Percentiles rank a stretch among this genome's conserved stretches.
Evolutionary conservation across 2,329 filamentous ascomycete genomes (phyloP).

Genomic region (Emmonsiellopsis sp.): DNA sequence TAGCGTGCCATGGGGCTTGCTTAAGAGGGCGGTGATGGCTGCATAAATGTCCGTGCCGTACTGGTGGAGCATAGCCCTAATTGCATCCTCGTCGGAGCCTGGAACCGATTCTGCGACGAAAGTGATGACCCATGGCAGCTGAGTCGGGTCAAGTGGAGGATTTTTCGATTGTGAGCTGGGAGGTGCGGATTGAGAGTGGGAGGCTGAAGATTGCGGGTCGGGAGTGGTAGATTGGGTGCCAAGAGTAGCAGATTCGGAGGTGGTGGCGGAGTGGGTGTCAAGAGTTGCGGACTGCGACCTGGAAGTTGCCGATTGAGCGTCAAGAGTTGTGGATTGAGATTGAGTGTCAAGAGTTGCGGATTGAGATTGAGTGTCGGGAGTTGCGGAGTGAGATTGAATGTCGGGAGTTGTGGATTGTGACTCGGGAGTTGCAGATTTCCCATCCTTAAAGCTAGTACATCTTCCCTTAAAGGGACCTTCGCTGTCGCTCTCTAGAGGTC

Average conservation of each 20-base stretch:
- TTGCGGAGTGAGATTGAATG: neutral
- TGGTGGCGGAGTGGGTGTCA: too few relatives aligned
- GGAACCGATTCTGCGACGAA: slow-evolving; percentile 44
- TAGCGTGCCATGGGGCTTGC: slow-evolving; percentile 19
- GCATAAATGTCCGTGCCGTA: slow-evolving; percentile 46
- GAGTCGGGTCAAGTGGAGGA: slow-evolving; percentile 27
- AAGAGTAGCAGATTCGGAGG: neutral
- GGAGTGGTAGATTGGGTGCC: neutral
- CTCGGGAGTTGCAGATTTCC: slow-evolving; percentile 13
- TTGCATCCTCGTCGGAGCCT: slow-evolving; percentile 40
- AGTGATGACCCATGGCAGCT: slow-evolving; percentile 46
- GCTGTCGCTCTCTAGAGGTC: neutral
- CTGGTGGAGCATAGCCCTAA: slow-evolving; percentile 45
- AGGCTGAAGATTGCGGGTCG: slow-evolving; percentile 12
- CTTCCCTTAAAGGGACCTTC: neutral
- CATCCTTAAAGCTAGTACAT: slow-evolving; percentile 1
- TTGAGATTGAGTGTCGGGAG: slow-evolving; percentile 1
- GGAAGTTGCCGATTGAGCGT: too few relatives aligned
- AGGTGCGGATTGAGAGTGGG: slow-evolving; percentile 4
- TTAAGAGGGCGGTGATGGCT: slow-evolving; percentile 45
- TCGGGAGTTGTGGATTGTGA: slow-evolving; percentile 6
- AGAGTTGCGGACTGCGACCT: too few relatives aligned
- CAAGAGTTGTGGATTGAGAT: too few relatives aligned
- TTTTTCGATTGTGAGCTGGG: slow-evolving; percentile 9
- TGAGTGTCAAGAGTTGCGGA: too few relatives aligned